phyloP scores from a whole-genome alignment of 2,329 filamentous ascomycete genomes.

The Chrysosporium queenslandicum region DNA sequence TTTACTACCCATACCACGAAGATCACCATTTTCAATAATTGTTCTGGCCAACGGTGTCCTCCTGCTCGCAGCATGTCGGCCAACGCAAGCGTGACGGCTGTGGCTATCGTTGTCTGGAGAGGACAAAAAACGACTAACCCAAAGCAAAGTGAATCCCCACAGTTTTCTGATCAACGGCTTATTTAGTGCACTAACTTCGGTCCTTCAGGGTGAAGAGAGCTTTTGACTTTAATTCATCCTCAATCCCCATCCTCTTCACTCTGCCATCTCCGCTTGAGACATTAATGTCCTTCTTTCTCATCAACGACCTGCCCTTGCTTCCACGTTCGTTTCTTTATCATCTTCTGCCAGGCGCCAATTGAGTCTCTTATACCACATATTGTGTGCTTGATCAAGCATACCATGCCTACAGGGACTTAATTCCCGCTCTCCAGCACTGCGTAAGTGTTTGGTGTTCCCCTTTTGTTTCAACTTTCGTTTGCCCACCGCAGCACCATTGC shows the following conservation, averaged over 20 bases:
- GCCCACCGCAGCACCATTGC: background rate
- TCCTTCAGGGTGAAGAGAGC: background rate
- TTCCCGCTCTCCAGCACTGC: background rate
- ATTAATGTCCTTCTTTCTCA: background rate
- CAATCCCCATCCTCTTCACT: background rate
- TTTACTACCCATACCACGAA: no score
- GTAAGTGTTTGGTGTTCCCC: constrained; percentile 5
- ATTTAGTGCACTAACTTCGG: background rate
- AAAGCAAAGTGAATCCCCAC: background rate
- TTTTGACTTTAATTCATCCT: background rate
- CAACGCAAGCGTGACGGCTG: no score
- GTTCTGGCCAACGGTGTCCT: no score
- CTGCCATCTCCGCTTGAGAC: background rate
- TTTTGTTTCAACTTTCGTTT: constrained; percentile 10
- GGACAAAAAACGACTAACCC: background rate
- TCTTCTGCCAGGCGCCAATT: no score
- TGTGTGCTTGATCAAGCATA: background rate
- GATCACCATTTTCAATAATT: no score
- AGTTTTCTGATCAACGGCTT: background rate
- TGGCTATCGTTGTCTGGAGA: no score
- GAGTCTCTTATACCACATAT: no score
- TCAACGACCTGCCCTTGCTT: background rate
- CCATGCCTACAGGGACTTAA: background rate
- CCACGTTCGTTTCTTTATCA: no score
- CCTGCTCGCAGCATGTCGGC: no score